Evolutionary conservation across 1,139 yeast genomes (phyloP).

Genomic region (Yamadazyma atlantica): DNA sequence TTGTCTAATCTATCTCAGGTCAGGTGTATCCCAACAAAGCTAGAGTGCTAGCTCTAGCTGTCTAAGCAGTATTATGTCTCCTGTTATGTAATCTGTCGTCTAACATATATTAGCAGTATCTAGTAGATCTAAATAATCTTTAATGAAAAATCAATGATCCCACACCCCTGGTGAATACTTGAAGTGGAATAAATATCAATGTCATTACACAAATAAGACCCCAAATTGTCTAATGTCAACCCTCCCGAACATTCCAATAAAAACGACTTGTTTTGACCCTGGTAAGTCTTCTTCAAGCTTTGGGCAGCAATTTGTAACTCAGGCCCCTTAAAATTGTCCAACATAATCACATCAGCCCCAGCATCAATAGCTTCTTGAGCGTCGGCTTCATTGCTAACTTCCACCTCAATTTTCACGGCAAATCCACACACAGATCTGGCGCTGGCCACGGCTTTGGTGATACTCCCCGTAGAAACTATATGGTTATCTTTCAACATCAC

Average conservation of each 20-base stretch:
- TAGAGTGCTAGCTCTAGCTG: no score
- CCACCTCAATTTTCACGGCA: constrained; percentile 88
- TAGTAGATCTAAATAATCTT: constrained; percentile 61
- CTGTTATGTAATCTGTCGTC: no score
- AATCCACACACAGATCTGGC: constrained; percentile 88
- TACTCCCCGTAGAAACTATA: constrained; percentile 88
- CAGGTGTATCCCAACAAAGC: no score
- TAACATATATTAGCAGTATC: no score
- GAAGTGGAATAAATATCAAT: constrained; percentile 91
- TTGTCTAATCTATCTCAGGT: no score
- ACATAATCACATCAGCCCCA: constrained; percentile 95
- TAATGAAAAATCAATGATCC: constrained; percentile 78
- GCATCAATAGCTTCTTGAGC: constrained; percentile 92
- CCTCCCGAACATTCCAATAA: constrained; percentile 93
- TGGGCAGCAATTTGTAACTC: constrained; percentile 67
- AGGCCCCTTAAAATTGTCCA: constrained; percentile 79
- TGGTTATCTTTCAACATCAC: constrained; percentile 96
- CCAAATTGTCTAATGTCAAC: constrained; percentile 66
- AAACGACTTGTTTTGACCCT: constrained; percentile 49
- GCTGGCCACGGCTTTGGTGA: constrained; percentile 72
- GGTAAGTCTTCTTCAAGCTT: constrained; percentile 58
- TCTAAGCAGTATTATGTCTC: no score
- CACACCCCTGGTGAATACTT: constrained; percentile 89
- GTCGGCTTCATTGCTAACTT: constrained; percentile 77
- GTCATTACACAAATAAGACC: constrained; percentile 67